Evolutionary conservation across 495 filamentous ascomycete species (phyloP).

Genomic region (Talaromyces nanjingensis): DNA sequence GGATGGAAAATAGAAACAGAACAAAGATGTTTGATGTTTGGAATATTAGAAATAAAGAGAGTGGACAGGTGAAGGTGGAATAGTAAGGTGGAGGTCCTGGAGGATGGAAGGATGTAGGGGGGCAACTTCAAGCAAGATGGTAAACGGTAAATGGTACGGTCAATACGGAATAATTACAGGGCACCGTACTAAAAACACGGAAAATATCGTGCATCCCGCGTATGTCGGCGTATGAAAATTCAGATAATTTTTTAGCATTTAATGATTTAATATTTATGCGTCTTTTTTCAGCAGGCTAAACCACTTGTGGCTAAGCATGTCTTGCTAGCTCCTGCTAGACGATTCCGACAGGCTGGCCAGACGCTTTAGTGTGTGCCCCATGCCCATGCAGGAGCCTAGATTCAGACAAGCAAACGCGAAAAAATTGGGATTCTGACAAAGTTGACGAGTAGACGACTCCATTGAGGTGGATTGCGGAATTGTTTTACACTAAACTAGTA

Average conservation of each 20-base stretch:
- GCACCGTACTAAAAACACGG: neutral
- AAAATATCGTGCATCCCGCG: neutral
- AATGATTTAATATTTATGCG: neutral
- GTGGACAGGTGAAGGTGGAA: neutral
- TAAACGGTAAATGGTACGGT: neutral
- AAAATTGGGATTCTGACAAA: neutral
- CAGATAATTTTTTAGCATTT: neutral
- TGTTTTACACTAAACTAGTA: neutral
- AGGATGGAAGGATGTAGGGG: neutral
- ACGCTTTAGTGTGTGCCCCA: neutral
- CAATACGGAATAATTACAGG: neutral
- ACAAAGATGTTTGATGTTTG: neutral
- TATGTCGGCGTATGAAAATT: neutral
- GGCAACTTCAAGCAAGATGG: too few species aligned
- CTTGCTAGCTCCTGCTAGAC: neutral
- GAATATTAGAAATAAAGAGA: neutral
- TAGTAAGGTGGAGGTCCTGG: too few species aligned
- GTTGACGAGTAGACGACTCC: neutral
- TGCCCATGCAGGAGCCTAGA: neutral
- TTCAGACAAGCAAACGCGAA: neutral
- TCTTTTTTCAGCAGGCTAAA: neutral
- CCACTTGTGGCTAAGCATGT: neutral
- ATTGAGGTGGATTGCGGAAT: neutral
- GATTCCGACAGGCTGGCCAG: conserved; percentile 1
- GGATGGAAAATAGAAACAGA: neutral